Evolutionary conservation across 1,284 basidiomycete genomes (phyloP).

Genomic region (Lentinula novae-zelandiae): DNA sequence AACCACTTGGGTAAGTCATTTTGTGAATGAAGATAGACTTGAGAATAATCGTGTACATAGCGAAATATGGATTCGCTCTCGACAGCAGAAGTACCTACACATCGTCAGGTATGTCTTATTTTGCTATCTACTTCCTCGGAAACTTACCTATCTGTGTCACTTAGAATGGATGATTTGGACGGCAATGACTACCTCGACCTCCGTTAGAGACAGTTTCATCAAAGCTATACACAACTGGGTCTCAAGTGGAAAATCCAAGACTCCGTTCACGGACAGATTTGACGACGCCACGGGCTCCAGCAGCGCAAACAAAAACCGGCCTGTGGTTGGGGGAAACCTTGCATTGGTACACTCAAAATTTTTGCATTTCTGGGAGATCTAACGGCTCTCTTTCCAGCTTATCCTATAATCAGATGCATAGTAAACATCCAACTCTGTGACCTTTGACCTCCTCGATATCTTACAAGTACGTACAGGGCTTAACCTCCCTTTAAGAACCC

Average conservation of each 20-base stretch:
- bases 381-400: not conserved
- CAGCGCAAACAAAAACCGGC: slow-evolving; percentile 52
- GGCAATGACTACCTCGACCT: slow-evolving; percentile 46
- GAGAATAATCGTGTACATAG: slow-evolving; percentile 20
- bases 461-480: not conserved
- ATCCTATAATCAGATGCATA: not conserved
- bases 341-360: not conserved
- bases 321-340: slow-evolving; percentile 57
- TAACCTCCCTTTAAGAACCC: not conserved
- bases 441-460: not conserved
- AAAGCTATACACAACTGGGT: slow-evolving; percentile 52
- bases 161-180: slow-evolving; percentile 69
- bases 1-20: slow-evolving; percentile 40
- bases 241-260: slow-evolving; percentile 45
- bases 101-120: not conserved
- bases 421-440: too few species aligned
- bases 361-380: not conserved
- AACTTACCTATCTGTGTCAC: not conserved
- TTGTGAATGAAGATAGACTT: not conserved
- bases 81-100: slow-evolving; percentile 66
- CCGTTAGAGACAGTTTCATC: slow-evolving; percentile 52
- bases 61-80: slow-evolving; percentile 54
- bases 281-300: slow-evolving; percentile 40
- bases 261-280: slow-evolving; percentile 63
- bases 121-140: not conserved